These are phyloP conservation scores for Chaetomium tenue DNA, from an alignment of 495 filamentous ascomycete genomes.

Conservation along the genomic window DNA sequence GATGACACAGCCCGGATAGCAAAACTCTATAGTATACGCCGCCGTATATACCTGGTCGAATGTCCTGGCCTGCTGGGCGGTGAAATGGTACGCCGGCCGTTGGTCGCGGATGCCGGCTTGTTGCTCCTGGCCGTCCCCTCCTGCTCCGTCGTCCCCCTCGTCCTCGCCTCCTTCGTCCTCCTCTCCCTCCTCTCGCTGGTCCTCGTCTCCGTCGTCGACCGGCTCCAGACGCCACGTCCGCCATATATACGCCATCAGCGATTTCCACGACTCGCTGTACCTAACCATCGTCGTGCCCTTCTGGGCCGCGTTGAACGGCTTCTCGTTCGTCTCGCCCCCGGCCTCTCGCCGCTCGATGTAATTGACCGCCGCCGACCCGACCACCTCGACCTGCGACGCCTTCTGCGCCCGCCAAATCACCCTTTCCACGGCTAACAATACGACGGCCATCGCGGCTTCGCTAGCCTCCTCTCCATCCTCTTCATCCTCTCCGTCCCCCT, in stretches of 20 bases:
- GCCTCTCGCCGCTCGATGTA: slow-evolving; percentile 3
- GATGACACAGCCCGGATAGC: too few relatives aligned
- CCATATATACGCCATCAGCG: slow-evolving; percentile 3
- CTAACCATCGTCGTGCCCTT: slow-evolving; percentile 1
- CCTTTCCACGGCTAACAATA: slow-evolving; percentile 3
- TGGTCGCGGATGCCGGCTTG: neutral
- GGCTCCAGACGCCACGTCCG: neutral
- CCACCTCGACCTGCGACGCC: slow-evolving; percentile 1
- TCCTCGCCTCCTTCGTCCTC: neutral
- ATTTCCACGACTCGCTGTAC: neutral
- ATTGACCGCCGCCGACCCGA: slow-evolving; percentile 4
- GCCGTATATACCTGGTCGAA: neutral
- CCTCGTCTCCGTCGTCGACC: neutral
- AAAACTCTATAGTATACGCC: neutral
- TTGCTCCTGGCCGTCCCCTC: neutral
- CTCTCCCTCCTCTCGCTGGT: neutral
- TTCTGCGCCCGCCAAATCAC: slow-evolving; percentile 9
- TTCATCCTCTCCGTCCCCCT: neutral
- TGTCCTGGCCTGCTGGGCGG: neutral
- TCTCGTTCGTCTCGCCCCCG: slow-evolving; percentile 1
- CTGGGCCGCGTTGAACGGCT: slow-evolving; percentile 7
- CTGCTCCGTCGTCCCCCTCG: neutral
- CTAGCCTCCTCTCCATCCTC: neutral
- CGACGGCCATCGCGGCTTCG: neutral
- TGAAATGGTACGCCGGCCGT: slow-evolving; percentile 1